phyloP scores from a whole-genome alignment of 805 yeast species.

The Nakazawaea ambrosiae region DNA sequence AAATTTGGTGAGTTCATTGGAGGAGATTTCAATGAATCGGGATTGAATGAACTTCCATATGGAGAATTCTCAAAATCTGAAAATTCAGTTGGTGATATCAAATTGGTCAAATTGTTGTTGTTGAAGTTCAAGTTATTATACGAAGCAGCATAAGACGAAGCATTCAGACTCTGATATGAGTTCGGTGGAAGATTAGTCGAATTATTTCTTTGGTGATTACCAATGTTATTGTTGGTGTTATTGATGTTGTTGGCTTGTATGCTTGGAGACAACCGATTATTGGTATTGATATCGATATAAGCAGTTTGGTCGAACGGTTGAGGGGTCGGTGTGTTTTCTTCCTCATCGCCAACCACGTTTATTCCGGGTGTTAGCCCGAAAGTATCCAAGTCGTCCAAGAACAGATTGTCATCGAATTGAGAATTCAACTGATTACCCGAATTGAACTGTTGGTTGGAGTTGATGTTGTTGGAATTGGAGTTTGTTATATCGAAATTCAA shows the following conservation, averaged over 20 bases:
- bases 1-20: slow-evolving; percentile 26
- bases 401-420: slow-evolving; percentile 2
- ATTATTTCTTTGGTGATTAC: neutral
- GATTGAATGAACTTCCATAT: slow-evolving; percentile 23
- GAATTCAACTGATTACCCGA: too few species aligned
- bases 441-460: too few species aligned
- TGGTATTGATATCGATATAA: slow-evolving; percentile 3
- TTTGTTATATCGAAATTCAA: slow-evolving; percentile 7
- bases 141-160: slow-evolving; percentile 6
- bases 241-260: neutral
- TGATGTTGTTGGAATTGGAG: too few species aligned
- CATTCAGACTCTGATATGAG: slow-evolving; percentile 3
- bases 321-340: neutral
- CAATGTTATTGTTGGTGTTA: neutral
- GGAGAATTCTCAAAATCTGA: slow-evolving; percentile 26
- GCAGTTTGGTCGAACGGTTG: neutral
- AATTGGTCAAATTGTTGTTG: slow-evolving; percentile 20
- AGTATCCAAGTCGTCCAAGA: slow-evolving; percentile 12
- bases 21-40: slow-evolving; percentile 22
- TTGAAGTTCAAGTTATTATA: slow-evolving; percentile 6
- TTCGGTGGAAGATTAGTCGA: slow-evolving; percentile 3
- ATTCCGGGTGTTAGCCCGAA: slow-evolving; percentile 11
- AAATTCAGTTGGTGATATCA: slow-evolving; percentile 25
- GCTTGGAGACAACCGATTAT: neutral
- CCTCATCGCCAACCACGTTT: neutral